Conservation (phyloP, 495 filamentous ascomycete species). For the Aspergillus ellipticus region DNA sequence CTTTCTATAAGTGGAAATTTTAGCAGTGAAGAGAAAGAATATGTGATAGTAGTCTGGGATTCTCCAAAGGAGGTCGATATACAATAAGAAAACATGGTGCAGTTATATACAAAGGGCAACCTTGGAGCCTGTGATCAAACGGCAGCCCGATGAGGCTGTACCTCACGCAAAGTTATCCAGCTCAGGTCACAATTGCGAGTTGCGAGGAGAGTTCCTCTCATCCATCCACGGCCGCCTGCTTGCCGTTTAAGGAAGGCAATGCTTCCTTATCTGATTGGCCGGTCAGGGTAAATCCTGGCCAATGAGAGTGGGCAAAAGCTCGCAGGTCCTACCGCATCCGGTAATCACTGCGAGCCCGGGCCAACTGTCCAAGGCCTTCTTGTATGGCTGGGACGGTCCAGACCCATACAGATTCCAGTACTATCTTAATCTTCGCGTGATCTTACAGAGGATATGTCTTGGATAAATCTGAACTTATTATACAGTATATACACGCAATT, state of each 20-base stretch:
- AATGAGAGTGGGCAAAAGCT: background rate
- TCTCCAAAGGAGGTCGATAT: no score
- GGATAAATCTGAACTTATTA: background rate
- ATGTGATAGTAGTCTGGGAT: no score
- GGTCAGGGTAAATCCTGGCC: background rate
- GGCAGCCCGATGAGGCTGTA: background rate
- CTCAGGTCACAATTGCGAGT: background rate
- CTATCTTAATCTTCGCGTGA: no score
- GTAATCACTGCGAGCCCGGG: conserved; percentile 1
- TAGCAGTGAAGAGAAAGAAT: background rate
- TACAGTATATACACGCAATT: conserved; percentile 7
- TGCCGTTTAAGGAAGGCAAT: background rate
- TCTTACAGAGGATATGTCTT: no score
- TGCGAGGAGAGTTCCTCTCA: background rate
- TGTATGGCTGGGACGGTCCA: no score
- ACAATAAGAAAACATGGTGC: background rate
- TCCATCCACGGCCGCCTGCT: background rate
- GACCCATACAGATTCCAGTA: background rate
- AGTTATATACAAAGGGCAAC: background rate
- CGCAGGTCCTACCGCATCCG: background rate
- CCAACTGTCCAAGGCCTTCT: background rate
- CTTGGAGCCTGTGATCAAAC: background rate
- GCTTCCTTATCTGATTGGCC: background rate
- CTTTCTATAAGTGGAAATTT: no score
- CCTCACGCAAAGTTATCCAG: background rate